These are phyloP conservation scores for Puccinia sorghi DNA, from an alignment of 1,284 basidiomycete species.

Conservation along the genomic window DNA sequence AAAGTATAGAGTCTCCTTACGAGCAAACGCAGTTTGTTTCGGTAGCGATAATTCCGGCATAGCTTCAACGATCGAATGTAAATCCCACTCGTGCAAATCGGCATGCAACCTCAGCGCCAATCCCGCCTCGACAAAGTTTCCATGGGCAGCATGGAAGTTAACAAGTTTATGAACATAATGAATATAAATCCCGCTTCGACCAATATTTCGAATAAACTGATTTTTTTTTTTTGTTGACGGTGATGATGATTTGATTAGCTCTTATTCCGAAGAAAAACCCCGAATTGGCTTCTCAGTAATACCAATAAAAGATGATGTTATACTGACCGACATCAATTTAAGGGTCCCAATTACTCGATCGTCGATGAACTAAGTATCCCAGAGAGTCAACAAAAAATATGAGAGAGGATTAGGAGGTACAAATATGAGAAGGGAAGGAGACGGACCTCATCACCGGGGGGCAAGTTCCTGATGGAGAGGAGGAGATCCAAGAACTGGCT, in stretches of 20 bases:
- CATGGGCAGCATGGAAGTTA: constrained; percentile 64
- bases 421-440: background rate
- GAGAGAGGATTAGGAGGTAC: background rate
- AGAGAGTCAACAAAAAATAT: constrained; percentile 2
- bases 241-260: background rate
- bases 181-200: constrained; percentile 52
- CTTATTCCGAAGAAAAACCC: background rate
- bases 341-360: constrained; percentile 90
- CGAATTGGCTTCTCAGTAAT: background rate
- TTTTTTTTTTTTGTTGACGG: background rate
- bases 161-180: constrained; percentile 91
- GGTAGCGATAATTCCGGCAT: constrained; percentile 70
- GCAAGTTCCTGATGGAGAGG: constrained; percentile 84
- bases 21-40: constrained; percentile 86
- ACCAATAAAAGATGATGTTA: constrained; percentile 55
- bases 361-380: constrained; percentile 68
- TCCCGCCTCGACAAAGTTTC: constrained; percentile 48
- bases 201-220: constrained; percentile 49
- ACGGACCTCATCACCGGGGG: constrained; percentile 73
- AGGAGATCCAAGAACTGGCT: constrained; percentile 93
- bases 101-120: constrained; percentile 68
- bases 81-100: constrained; percentile 81
- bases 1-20: constrained; percentile 86
- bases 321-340: constrained; percentile 81
- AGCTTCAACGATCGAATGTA: constrained; percentile 67